Evolutionary conservation across 1,284 basidiomycete species (phyloP).

Genomic region (Leucoagaricus sp.): DNA sequence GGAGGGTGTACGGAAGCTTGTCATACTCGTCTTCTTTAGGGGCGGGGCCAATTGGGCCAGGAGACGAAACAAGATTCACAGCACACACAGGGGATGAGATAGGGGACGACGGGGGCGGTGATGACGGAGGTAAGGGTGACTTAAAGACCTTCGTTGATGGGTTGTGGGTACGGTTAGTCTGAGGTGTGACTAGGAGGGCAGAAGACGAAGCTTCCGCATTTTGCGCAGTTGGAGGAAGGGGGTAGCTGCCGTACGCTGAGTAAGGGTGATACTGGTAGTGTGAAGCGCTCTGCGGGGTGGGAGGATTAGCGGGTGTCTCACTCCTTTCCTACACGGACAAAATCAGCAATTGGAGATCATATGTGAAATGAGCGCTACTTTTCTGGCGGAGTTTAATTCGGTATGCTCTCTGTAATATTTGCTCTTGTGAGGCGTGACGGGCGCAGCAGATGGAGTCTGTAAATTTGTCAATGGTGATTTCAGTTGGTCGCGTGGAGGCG

Average conservation of each 20-base stretch:
- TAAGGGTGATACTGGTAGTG: conserved; percentile 38
- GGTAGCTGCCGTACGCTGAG: conserved; percentile 36
- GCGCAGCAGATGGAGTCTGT: conserved; percentile 29
- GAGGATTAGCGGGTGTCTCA: conserved; percentile 41
- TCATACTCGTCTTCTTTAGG: conserved; percentile 63
- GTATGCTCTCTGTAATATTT: conserved; percentile 64
- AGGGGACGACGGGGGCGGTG: conserved; percentile 53
- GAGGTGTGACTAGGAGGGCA: conserved; percentile 42
- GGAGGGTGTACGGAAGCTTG: conserved; percentile 72
- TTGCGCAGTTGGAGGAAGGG: neutral
- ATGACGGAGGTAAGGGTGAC: conserved; percentile 48
- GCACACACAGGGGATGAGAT: conserved; percentile 56
- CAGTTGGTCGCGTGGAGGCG: conserved; percentile 23
- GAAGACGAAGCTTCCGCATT: conserved; percentile 28
- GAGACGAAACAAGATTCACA: conserved; percentile 77
- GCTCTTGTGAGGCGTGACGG: conserved; percentile 53
- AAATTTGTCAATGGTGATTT: conserved; percentile 24
- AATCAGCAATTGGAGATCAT: conserved; percentile 20
- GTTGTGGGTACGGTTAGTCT: conserved; percentile 31
- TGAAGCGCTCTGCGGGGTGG: conserved; percentile 25
- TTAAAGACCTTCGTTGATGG: conserved; percentile 25
- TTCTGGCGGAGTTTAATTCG: conserved; percentile 36
- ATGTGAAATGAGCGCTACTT: conserved; percentile 23
- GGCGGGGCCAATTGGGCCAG: conserved; percentile 65
- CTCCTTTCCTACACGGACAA: conserved; percentile 27